Evolutionary conservation across 352 stramenopile genomes (phyloP).

Genomic region (Pythium graminicola): DNA sequence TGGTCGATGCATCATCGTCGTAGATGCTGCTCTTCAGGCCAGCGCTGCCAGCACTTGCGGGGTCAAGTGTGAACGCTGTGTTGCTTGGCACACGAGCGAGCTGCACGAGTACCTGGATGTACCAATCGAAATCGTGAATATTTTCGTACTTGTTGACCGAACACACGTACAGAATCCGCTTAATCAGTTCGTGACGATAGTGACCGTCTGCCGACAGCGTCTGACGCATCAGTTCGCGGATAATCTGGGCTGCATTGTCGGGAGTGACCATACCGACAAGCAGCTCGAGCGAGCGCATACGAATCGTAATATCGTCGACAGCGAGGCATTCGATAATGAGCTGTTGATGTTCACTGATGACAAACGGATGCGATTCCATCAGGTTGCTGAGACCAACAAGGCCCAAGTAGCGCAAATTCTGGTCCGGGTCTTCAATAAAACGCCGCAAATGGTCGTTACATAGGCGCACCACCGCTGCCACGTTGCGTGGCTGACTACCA

Average conservation of each 20-base stretch:
- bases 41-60: constrained; percentile 16
- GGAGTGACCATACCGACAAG: constrained; percentile 94
- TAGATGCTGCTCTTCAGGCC: constrained; percentile 37
- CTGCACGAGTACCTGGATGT: constrained; percentile 95
- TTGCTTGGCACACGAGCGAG: constrained; percentile 89
- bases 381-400: constrained; percentile 96
- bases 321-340: constrained; percentile 96
- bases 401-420: constrained; percentile 99
- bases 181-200: constrained; percentile 95
- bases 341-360: constrained; percentile 92
- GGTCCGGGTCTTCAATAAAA: constrained; percentile 97
- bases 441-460: constrained; percentile 94
- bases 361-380: constrained; percentile 94
- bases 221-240: constrained; percentile 95
- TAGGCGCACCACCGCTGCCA: constrained; percentile 91
- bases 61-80: constrained; percentile 31
- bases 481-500: constrained; percentile 91
- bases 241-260: constrained; percentile 94
- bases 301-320: constrained; percentile 99
- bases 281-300: constrained; percentile 95
- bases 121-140: constrained; percentile 98
- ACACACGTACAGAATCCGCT: constrained; percentile 95
- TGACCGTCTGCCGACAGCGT: constrained; percentile 89
- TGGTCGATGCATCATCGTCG: constrained; percentile 17
- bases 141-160: constrained; percentile 97